A percentile compares a stretch with the other conserved stretches of the same genome.
phyloP scores from a whole-genome alignment of 768 basidiomycete species.

The Mycena capillaripes region DNA sequence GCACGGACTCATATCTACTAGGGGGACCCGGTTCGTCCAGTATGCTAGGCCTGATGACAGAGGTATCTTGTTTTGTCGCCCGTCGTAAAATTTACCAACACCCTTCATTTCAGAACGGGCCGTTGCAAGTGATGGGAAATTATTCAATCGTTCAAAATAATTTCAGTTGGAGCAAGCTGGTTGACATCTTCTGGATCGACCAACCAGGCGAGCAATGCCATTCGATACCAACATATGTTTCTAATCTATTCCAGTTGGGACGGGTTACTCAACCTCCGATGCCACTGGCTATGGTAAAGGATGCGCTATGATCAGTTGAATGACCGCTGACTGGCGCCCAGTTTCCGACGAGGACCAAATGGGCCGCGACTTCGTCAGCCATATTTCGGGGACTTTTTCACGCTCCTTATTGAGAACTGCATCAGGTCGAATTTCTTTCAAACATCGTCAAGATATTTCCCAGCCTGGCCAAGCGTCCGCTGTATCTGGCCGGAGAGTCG shows the following conservation, averaged over 20 bases:
- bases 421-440: slow-evolving; percentile 77
- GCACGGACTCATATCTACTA: background rate
- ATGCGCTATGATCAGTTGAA: background rate
- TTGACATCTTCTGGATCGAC: slow-evolving; percentile 81
- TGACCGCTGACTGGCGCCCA: slow-evolving; percentile 33
- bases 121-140: slow-evolving; percentile 67
- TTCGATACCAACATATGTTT: too few relatives aligned
- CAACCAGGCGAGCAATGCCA: too few relatives aligned
- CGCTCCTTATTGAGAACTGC: slow-evolving; percentile 9
- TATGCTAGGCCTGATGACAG: slow-evolving; percentile 72
- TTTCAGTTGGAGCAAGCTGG: slow-evolving; percentile 71
- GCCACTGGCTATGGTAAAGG: slow-evolving; percentile 70
- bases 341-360: slow-evolving; percentile 76
- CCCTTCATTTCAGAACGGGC: slow-evolving; percentile 71
- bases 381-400: background rate
- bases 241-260: slow-evolving; percentile 57
- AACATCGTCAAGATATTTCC: slow-evolving; percentile 86
- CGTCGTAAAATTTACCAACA: background rate
- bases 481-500: slow-evolving; percentile 79
- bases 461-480: slow-evolving; percentile 72
- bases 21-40: slow-evolving; percentile 78
- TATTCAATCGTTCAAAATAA: slow-evolving; percentile 64
- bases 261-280: slow-evolving; percentile 76
- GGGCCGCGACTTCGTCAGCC: slow-evolving; percentile 66
- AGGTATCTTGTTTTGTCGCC: slow-evolving; percentile 53